Evolutionary conservation across 495 filamentous ascomycete genomes (phyloP).

Genomic region (Penicillium nucicola): DNA sequence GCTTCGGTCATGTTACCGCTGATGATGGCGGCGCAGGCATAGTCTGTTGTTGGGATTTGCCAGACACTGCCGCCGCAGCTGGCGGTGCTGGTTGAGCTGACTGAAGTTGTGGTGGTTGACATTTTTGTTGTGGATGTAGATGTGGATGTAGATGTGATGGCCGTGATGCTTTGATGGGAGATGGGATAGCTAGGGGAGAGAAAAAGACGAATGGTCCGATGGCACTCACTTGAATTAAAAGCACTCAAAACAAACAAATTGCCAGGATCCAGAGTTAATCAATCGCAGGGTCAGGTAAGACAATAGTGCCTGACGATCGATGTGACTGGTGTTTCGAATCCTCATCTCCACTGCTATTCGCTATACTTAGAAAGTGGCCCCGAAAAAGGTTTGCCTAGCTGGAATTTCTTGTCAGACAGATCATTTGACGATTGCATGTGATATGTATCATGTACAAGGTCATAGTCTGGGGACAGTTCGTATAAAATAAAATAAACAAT

Average conservation of each 20-base stretch:
- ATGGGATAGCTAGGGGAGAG: not conserved
- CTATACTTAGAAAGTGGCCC: constrained; percentile 1
- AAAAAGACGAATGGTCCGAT: not conserved
- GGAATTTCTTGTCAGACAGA: not conserved
- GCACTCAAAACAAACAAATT: not conserved
- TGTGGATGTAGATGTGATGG: not conserved
- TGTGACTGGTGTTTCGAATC: not conserved
- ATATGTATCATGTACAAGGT: not conserved
- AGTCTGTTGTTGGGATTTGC: constrained; percentile 40
- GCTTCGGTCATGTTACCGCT: constrained; percentile 36
- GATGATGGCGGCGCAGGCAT: constrained; percentile 39
- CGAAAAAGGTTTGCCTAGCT: not conserved
- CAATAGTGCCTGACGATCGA: not conserved
- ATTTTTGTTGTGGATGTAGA: constrained; percentile 13
- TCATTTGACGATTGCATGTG: not conserved
- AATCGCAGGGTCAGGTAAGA: not conserved
- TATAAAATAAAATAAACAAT: not conserved
- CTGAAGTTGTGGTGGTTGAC: constrained; percentile 23
- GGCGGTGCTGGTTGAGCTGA: constrained; percentile 21
- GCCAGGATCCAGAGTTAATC: not conserved
- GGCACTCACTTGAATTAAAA: not conserved
- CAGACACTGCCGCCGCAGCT: constrained; percentile 30
- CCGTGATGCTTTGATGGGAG: not conserved
- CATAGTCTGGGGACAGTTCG: not conserved
- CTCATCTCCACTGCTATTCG: not conserved